phyloP scores from a whole-genome alignment of 2,329 filamentous ascomycete species.

The Xylariomycetidae sp. region DNA sequence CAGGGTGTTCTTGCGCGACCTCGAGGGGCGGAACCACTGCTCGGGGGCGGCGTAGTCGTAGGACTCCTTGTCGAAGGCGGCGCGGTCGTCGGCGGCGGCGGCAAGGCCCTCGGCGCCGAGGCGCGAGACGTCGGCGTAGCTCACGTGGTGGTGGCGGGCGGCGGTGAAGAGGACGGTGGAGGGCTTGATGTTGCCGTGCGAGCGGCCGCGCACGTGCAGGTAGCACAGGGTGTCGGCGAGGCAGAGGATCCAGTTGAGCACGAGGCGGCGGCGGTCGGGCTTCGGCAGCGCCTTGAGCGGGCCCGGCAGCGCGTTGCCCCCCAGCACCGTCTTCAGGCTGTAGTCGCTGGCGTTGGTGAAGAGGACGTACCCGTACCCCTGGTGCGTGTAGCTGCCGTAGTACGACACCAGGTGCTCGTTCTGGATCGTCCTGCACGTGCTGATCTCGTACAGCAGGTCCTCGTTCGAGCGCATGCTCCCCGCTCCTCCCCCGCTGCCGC shows the following conservation, averaged over 20 bases:
- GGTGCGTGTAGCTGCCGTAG: constrained; percentile 64
- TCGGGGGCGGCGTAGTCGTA: constrained; percentile 73
- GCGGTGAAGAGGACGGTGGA: constrained; percentile 63
- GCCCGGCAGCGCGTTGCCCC: constrained; percentile 54
- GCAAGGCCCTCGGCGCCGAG: constrained; percentile 35
- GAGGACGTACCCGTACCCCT: constrained; percentile 57
- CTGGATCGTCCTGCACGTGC: constrained; percentile 50
- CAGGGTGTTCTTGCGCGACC: constrained; percentile 27
- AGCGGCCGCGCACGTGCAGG: constrained; percentile 57
- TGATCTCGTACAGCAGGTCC: constrained; percentile 57
- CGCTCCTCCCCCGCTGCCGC: constrained; percentile 34
- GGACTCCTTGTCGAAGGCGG: constrained; percentile 57
- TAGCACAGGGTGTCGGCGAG: constrained; percentile 62
- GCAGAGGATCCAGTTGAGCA: constrained; percentile 72
- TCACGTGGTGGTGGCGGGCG: constrained; percentile 60
- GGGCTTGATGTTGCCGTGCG: constrained; percentile 64
- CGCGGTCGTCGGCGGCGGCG: constrained; percentile 36
- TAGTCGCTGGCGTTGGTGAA: constrained; percentile 62
- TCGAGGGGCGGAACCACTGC: constrained; percentile 43
- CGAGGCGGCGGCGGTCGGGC: constrained; percentile 48
- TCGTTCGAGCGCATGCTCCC: constrained; percentile 40
- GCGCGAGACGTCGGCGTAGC: constrained; percentile 56
- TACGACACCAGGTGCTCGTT: constrained; percentile 67
- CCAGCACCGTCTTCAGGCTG: constrained; percentile 61
- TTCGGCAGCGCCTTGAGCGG: constrained; percentile 58